Conservation (phyloP, 73 alveolate species). For the Paramecium octaurelia region DNA sequence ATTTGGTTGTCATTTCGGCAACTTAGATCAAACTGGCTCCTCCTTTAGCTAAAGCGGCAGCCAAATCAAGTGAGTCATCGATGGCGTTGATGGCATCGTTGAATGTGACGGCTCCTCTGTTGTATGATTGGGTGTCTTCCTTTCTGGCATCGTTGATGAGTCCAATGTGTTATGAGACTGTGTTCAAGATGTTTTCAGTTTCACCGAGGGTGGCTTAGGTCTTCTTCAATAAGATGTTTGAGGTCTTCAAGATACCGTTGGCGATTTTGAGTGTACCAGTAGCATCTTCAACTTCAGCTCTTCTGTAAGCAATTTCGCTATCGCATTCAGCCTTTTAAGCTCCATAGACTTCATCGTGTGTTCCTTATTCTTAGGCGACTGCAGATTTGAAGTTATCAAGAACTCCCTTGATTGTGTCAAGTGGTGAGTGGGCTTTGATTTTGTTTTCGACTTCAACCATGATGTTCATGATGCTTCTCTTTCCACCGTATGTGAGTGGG, state of each 20-base stretch:
- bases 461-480: slow-evolving; percentile 48
- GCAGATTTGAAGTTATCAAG: slow-evolving; percentile 25
- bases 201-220: slow-evolving; percentile 51
- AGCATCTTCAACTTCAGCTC: slow-evolving; percentile 46
- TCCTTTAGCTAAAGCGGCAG: slow-evolving; percentile 11
- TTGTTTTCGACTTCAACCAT: slow-evolving; percentile 51
- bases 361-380: slow-evolving; percentile 24
- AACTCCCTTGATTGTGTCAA: slow-evolving; percentile 47
- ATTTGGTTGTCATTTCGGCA: slow-evolving; percentile 38
- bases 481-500: slow-evolving; percentile 37
- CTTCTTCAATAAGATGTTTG: slow-evolving; percentile 28
- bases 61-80: slow-evolving; percentile 46
- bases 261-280: slow-evolving; percentile 1
- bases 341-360: slow-evolving; percentile 42
- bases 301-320: slow-evolving; percentile 43
- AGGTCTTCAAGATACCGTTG: slow-evolving; percentile 52
- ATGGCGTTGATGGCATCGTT: slow-evolving; percentile 56
- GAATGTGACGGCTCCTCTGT: slow-evolving; percentile 52
- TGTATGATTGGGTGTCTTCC: slow-evolving; percentile 29
- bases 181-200: slow-evolving; percentile 5
- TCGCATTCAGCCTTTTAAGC: slow-evolving; percentile 43
- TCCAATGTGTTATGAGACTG: background rate
- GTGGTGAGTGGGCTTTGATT: slow-evolving; percentile 18
- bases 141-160: slow-evolving; percentile 46
- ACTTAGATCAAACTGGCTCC: slow-evolving; percentile 13